phyloP scores from a whole-genome alignment of 768 basidiomycete species.

The Arthromyces matolae region DNA sequence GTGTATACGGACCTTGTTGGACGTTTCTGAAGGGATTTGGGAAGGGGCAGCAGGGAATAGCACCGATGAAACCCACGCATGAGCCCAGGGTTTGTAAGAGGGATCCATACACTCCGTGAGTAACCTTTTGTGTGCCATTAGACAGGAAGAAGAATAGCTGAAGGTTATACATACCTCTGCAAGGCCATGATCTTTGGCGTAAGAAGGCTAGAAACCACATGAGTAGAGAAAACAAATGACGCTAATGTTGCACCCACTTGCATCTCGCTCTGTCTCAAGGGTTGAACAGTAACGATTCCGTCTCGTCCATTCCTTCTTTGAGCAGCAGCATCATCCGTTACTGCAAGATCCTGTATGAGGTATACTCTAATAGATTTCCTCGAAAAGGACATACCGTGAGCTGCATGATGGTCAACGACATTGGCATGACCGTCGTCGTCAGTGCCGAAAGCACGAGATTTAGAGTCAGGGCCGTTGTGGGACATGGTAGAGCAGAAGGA shows the following conservation, averaged over 20 bases:
- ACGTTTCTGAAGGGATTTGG: slow-evolving; percentile 88
- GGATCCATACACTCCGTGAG: slow-evolving; percentile 84
- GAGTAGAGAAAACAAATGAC: neutral
- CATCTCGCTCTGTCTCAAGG: slow-evolving; percentile 82
- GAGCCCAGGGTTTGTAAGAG: slow-evolving; percentile 69
- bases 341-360: slow-evolving; percentile 31
- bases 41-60: slow-evolving; percentile 78
- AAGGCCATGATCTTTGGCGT: slow-evolving; percentile 85
- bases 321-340: slow-evolving; percentile 55
- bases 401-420: slow-evolving; percentile 71
- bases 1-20: slow-evolving; percentile 59
- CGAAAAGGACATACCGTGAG: slow-evolving; percentile 47
- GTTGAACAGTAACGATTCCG: slow-evolving; percentile 76
- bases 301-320: slow-evolving; percentile 29
- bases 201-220: slow-evolving; percentile 61
- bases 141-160: neutral
- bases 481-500: slow-evolving; percentile 14
- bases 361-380: neutral
- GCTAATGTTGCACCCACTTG: slow-evolving; percentile 47
- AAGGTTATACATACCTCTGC: slow-evolving; percentile 37
- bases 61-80: slow-evolving; percentile 64
- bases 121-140: slow-evolving; percentile 41
- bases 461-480: slow-evolving; percentile 40
- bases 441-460: slow-evolving; percentile 47
- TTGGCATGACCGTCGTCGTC: slow-evolving; percentile 43